Evolutionary conservation across 352 stramenopile species (phyloP).

Genomic region (Phytopythium helicoides): DNA sequence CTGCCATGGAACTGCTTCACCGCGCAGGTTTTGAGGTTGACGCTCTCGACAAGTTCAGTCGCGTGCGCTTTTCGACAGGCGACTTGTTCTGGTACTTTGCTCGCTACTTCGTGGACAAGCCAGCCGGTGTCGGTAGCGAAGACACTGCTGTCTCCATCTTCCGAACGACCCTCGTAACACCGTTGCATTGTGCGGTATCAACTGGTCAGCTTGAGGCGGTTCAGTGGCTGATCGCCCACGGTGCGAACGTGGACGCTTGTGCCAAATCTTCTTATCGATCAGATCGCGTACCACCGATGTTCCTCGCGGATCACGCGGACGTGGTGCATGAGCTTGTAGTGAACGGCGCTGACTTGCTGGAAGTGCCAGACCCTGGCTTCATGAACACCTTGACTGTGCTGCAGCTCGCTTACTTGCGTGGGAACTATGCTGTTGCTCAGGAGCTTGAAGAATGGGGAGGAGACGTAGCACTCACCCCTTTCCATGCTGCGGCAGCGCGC

Average conservation of each 20-base stretch:
- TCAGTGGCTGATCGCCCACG: conserved; percentile 63
- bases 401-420: conserved; percentile 72
- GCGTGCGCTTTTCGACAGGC: conserved; percentile 75
- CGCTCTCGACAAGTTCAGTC: conserved; percentile 73
- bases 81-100: conserved; percentile 84
- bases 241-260: conserved; percentile 44
- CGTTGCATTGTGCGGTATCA: conserved; percentile 74
- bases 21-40: conserved; percentile 56
- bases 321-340: conserved; percentile 65
- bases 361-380: conserved; percentile 68
- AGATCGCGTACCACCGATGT: conserved; percentile 74
- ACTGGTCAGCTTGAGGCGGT: conserved; percentile 69
- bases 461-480: conserved; percentile 77
- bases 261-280: conserved; percentile 65
- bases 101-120: conserved; percentile 61
- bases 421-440: conserved; percentile 72
- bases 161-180: conserved; percentile 80
- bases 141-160: conserved; percentile 76
- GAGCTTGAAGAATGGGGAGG: conserved; percentile 79
- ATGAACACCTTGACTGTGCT: conserved; percentile 82
- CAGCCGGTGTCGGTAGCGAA: conserved; percentile 35
- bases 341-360: conserved; percentile 59
- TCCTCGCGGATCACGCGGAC: conserved; percentile 64
- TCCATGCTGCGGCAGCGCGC: conserved; percentile 57
- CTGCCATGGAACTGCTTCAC: conserved; percentile 55